These are phyloP conservation scores for Dipteronia dyeriana DNA, from an alignment of 345 rosid species.

Conservation along the genomic window DNA sequence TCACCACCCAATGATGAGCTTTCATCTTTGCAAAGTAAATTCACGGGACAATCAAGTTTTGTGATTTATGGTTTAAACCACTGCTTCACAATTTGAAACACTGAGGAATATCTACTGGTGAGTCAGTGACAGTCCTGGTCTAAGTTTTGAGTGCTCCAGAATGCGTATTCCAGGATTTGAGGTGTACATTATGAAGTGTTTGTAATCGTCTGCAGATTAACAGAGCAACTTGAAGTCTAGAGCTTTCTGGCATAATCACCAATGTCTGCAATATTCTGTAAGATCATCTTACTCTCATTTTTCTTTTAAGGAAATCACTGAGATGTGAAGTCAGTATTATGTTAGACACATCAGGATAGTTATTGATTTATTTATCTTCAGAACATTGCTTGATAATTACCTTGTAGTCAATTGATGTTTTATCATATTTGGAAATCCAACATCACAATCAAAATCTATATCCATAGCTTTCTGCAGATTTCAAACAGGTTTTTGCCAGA, in stretches of 20 bases:
- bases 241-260: background rate
- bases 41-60: background rate
- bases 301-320: background rate
- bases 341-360: background rate
- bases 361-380: background rate
- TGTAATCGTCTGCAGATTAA: background rate
- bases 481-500: background rate
- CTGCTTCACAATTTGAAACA: background rate
- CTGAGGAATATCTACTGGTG: background rate
- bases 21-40: background rate
- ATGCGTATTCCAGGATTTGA: background rate
- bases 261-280: background rate
- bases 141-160: background rate
- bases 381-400: background rate
- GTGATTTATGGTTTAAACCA: background rate
- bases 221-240: background rate
- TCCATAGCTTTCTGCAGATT: background rate
- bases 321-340: background rate
- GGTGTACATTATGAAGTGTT: constrained; percentile 4
- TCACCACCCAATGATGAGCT: background rate
- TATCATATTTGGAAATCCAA: background rate
- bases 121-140: background rate
- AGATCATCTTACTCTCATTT: constrained; percentile 1
- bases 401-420: background rate
- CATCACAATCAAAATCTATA: background rate